Evolutionary conservation across 2,329 filamentous ascomycete genomes (phyloP).

Genomic region (Penicillium brevicompactum): DNA sequence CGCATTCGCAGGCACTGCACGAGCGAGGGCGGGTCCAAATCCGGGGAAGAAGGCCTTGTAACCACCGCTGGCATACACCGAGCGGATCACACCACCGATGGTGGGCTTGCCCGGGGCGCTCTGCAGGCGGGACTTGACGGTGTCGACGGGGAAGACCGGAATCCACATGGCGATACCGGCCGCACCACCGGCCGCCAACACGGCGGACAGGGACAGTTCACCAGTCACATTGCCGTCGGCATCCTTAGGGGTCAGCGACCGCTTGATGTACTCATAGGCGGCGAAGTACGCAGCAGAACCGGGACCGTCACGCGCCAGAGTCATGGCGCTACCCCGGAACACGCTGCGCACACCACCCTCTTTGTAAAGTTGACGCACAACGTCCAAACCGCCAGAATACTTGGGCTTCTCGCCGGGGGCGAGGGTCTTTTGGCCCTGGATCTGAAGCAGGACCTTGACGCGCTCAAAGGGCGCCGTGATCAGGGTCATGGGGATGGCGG

Average conservation of each 20-base stretch:
- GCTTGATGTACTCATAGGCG: constrained; percentile 95
- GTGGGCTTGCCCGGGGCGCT: constrained; percentile 84
- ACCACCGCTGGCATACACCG: constrained; percentile 82
- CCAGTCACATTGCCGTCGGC: constrained; percentile 72
- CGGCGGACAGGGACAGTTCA: constrained; percentile 76
- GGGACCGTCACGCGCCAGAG: constrained; percentile 88
- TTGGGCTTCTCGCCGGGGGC: constrained; percentile 88
- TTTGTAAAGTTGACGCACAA: constrained; percentile 88
- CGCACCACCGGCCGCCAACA: constrained; percentile 83
- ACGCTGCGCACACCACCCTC: constrained; percentile 89
- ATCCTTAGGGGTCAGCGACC: constrained; percentile 79
- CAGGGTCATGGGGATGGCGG: constrained; percentile 92
- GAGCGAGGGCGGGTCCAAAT: constrained; percentile 86
- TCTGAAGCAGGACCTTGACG: constrained; percentile 97
- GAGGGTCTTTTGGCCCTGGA: constrained; percentile 86
- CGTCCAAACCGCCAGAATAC: constrained; percentile 84
- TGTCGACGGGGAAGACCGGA: constrained; percentile 96
- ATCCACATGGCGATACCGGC: constrained; percentile 99
- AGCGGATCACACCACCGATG: constrained; percentile 74
- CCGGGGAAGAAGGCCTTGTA: constrained; percentile 95
- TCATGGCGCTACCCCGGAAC: constrained; percentile 88
- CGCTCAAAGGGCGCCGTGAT: constrained; percentile 99
- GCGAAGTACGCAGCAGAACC: constrained; percentile 96
- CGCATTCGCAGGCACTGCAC: constrained; percentile 94
- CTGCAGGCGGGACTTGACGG: constrained; percentile 91